Evolutionary conservation across 345 rosid genomes (phyloP).

Genomic region (Gossypium stocksii): DNA sequence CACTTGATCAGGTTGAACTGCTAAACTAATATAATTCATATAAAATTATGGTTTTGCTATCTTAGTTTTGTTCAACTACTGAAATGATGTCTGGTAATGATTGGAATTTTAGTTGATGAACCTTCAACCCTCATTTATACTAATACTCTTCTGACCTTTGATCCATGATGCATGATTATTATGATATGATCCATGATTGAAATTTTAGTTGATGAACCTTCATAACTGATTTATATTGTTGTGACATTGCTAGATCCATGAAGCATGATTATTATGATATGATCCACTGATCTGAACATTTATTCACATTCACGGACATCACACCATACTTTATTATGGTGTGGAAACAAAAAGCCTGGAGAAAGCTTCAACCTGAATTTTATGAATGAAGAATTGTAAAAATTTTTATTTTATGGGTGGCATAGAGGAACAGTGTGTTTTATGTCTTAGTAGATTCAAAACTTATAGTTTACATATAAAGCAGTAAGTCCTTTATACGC

Average conservation of each 20-base stretch:
- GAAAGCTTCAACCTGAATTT: not conserved
- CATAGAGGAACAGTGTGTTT: not conserved
- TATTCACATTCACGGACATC: not conserved
- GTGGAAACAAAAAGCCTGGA: not conserved
- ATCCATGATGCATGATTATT: not conserved
- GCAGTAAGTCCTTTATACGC: not conserved
- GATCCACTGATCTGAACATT: not conserved
- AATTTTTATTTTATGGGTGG: not conserved
- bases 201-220: not conserved
- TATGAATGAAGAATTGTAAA: not conserved
- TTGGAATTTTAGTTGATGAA: not conserved
- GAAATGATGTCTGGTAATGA: not conserved
- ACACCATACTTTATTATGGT: not conserved
- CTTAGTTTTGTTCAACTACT: not conserved
- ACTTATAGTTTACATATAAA: not conserved
- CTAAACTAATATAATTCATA: not conserved
- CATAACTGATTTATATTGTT: not conserved
- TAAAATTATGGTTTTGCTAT: not conserved
- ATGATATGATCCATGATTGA: not conserved
- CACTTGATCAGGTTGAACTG: conserved; percentile 77
- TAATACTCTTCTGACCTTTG: not conserved
- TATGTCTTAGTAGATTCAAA: not conserved
- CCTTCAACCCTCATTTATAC: not conserved
- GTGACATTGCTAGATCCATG: not conserved
- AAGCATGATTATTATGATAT: not conserved